These are phyloP conservation scores for Cutaneotrichosporon spelunceum DNA, from an alignment of 1,284 basidiomycete species.

Conservation along the genomic window DNA sequence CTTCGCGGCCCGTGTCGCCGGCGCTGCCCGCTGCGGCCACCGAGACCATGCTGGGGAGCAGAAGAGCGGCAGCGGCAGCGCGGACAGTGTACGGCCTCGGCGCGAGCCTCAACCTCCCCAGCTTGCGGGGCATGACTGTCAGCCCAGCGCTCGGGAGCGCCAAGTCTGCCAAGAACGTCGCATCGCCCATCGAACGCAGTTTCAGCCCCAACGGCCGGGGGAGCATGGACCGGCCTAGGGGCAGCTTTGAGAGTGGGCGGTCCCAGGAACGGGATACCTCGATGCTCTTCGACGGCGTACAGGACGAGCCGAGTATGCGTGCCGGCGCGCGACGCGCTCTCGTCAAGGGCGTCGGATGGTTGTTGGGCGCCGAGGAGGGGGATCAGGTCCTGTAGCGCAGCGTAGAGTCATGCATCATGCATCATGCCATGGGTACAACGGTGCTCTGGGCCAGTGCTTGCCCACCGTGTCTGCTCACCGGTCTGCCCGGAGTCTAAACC, in stretches of 20 bases:
- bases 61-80: constrained; percentile 47
- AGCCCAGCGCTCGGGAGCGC: constrained; percentile 8
- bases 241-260: constrained; percentile 5
- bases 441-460: neutral
- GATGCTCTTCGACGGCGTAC: constrained; percentile 38
- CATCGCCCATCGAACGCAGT: constrained; percentile 8
- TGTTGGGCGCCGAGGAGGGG: constrained; percentile 49
- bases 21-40: constrained; percentile 15
- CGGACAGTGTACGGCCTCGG: constrained; percentile 31
- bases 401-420: neutral
- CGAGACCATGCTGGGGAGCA: constrained; percentile 43
- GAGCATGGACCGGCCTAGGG: constrained; percentile 1
- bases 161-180: neutral
- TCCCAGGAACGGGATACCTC: constrained; percentile 12
- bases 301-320: constrained; percentile 28
- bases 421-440: neutral
- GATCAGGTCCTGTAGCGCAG: neutral
- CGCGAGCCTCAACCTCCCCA: constrained; percentile 6
- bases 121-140: constrained; percentile 15
- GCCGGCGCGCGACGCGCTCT: constrained; percentile 46
- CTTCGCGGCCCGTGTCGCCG: neutral
- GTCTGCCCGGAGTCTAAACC: neutral
- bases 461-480: neutral
- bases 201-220: constrained; percentile 1
- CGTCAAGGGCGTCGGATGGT: constrained; percentile 51